phyloP scores from a whole-genome alignment of 2,329 filamentous ascomycete species.

The Colletotrichum sansevieriae region DNA sequence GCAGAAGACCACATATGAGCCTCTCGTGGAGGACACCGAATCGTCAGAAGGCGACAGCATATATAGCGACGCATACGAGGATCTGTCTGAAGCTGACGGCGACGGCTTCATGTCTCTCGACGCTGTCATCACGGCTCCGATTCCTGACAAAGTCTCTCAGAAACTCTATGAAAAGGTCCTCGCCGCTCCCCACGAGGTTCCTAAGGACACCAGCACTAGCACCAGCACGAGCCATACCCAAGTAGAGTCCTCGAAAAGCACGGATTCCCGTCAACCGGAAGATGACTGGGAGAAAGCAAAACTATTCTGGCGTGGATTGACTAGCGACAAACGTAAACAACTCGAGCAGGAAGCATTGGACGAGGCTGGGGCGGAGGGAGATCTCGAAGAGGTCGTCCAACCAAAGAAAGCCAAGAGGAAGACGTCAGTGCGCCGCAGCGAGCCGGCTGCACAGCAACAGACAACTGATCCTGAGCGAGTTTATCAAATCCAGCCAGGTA shows the following conservation, averaged over 20 bases:
- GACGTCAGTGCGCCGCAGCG: conserved; percentile 48
- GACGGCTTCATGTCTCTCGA: conserved; percentile 80
- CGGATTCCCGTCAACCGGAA: conserved; percentile 15
- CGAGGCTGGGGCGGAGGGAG: conserved; percentile 63
- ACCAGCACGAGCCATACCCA: neutral
- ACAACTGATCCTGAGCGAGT: conserved; percentile 45
- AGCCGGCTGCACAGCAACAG: conserved; percentile 40
- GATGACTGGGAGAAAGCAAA: conserved; percentile 78
- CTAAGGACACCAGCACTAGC: neutral
- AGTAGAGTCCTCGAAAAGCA: neutral
- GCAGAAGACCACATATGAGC: conserved; percentile 14
- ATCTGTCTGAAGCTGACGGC: conserved; percentile 73
- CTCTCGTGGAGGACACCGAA: conserved; percentile 53
- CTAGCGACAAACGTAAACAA: conserved; percentile 71
- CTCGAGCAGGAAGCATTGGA: conserved; percentile 70
- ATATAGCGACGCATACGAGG: conserved; percentile 84
- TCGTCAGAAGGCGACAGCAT: conserved; percentile 66
- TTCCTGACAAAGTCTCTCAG: conserved; percentile 40
- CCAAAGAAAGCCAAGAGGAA: conserved; percentile 49
- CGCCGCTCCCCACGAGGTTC: conserved; percentile 3
- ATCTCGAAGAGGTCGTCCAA: conserved; percentile 53
- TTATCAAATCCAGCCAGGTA: conserved; percentile 57
- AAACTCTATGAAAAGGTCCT: conserved; percentile 38
- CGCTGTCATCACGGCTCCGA: conserved; percentile 64
- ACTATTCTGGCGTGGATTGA: conserved; percentile 77